These are phyloP conservation scores for Herpetomonas tarakana DNA, from an alignment of 208 protist species.

Conservation along the genomic window DNA sequence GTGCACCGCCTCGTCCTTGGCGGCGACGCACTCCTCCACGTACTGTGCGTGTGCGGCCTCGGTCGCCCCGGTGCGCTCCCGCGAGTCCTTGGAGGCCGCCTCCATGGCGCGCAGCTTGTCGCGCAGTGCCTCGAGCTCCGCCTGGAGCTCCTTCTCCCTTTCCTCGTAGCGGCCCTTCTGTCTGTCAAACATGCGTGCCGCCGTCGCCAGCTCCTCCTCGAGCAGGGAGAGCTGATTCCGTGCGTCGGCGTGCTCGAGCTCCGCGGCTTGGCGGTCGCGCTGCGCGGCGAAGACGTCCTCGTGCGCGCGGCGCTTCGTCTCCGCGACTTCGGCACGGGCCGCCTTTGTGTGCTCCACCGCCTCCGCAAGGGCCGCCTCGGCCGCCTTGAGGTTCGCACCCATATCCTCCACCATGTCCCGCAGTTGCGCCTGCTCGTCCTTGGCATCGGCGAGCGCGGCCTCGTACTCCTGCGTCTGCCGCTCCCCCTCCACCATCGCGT, in stretches of 20 bases:
- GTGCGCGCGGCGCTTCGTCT: slow-evolving; percentile 19
- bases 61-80: slow-evolving; percentile 21
- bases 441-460: slow-evolving; percentile 40
- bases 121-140: slow-evolving; percentile 33
- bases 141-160: slow-evolving; percentile 27
- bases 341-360: slow-evolving; percentile 26
- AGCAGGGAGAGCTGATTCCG: slow-evolving; percentile 19
- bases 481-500: slow-evolving; percentile 65
- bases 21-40: slow-evolving; percentile 19
- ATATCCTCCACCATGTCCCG: slow-evolving; percentile 32
- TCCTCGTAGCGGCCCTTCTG: slow-evolving; percentile 40
- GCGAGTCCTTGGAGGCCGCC: slow-evolving; percentile 15
- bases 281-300: slow-evolving; percentile 47
- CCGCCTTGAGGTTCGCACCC: slow-evolving; percentile 23
- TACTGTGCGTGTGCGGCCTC: slow-evolving; percentile 17
- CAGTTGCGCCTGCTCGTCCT: slow-evolving; percentile 58
- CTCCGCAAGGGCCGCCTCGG: slow-evolving; percentile 19
- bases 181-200: slow-evolving; percentile 32
- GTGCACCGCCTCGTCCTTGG: slow-evolving; percentile 24
- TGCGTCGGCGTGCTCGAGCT: slow-evolving; percentile 19
- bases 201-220: slow-evolving; percentile 42
- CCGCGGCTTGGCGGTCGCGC: slow-evolving; percentile 36
- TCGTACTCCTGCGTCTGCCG: slow-evolving; percentile 44
- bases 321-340: slow-evolving; percentile 25
- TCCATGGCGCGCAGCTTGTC: slow-evolving; percentile 26